Evolutionary conservation across 768 basidiomycete species (phyloP), one percentile per base, ranked within the genome.

Genomic region (Xerocomellus amylosporus): DNA sequence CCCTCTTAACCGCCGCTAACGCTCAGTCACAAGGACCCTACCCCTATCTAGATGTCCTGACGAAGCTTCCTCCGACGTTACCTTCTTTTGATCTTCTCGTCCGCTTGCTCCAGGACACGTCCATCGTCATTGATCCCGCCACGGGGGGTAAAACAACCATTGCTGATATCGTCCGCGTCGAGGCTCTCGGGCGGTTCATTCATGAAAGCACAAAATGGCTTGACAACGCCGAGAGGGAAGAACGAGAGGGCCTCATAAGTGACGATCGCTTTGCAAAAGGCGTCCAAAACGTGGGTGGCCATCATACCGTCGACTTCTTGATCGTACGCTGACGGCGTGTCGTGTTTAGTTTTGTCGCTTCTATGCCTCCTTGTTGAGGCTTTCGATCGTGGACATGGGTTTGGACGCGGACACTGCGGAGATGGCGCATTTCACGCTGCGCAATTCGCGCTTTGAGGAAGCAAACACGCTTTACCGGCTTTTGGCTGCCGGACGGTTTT

Each of bases 261-360:
- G 88, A 90, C 57, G 88, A 90, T 66, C 80, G 85, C 22, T 85
- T 85, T 61, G 78, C 84, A 7, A 85, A 84, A 63, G 87, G 86
- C 13, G 81, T 88, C 30, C 81, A 83, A 66, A 85, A 87, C 62
- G 89, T 90, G 60, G 39, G 84, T 72, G 26, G 54, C 20, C 40
- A 17, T 60, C 39, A 28, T 37, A 37, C 47, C 8, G n/a, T 38
- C 17, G 6, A 37, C 17, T 24, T 14, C 39, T 22, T 40, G 41
- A 57, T 42, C 59, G 13, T 40, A 14, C 3, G 49, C 55, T 59
- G 39, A 46, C 20, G 45, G 5, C 10, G 44, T 46, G 51, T 15
- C 31, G 5, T 43, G 19, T 58, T 0, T 60, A 90, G 88, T 76
- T 90, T 31, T 90, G 87, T 68, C 84, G 89, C 12, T 91, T 91